Evolutionary conservation across 2,329 filamentous ascomycete species (phyloP), one percentile per base, ranked within the genome.

Genomic region (Tetracladium maxilliforme): DNA sequence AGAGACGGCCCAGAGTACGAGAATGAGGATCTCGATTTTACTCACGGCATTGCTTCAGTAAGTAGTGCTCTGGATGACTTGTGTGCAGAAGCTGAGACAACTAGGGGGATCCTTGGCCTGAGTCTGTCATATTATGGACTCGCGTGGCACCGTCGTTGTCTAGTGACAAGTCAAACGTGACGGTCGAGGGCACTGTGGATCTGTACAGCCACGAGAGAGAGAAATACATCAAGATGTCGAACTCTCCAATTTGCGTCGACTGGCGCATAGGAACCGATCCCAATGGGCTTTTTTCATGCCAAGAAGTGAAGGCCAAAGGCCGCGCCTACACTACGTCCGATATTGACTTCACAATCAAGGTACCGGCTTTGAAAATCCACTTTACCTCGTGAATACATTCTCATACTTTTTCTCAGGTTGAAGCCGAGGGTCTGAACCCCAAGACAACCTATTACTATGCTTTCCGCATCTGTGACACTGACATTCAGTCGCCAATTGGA

Each of bases 341-440:
- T 41, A 67, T 83, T 23, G 78, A 84, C 41, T 84, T 73, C 42
- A 83, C 77, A 0, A 54, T 82, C 31, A 81, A 81, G 58, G 69
- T 70, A 42, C 11, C 10, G 12, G n/a, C 16, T 15, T 9, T 24
- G 20, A 29, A 38, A 17, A 37, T 24, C 14, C 30, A 33, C 11
- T 44, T 26, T 29, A 11, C 4, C 11, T 8, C 12, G n/a, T 19
- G 6, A 25, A 11, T 12, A 18, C 11, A 8, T 22, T 16, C 9
- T 9, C n/a, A 16, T 10, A 25, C 9, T 17, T 12, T 10, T 5
- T 10, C 13, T 10, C 26, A 73, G 60, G 64, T 80, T 10, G 75
- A 82, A 45, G 76, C 75, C 2, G 60, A 49, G 24, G 61, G 63
- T 10, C 44, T 82, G 20, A 50, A 64, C 25, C 58, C 75, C 1